Percentiles rank a stretch among this genome's conserved stretches.
These are phyloP conservation scores for Kockiozyma suomiensis DNA, from an alignment of 805 yeast species.

Conservation along the genomic window DNA sequence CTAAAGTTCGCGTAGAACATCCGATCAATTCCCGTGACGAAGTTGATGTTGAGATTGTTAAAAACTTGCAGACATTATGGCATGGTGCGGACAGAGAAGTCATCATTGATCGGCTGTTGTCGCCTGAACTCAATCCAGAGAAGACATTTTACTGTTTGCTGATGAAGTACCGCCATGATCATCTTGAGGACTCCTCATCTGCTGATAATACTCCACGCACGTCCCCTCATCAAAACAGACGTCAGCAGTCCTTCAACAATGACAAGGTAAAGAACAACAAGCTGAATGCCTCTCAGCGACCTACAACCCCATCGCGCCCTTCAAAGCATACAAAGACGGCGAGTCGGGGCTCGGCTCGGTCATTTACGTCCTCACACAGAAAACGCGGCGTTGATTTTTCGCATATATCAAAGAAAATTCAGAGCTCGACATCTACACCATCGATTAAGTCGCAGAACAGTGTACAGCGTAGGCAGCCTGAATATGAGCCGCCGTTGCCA, in stretches of 20 bases:
- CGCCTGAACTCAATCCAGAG: conserved; percentile 65
- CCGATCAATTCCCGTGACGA: conserved; percentile 48
- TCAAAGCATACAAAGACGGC: conserved; percentile 17
- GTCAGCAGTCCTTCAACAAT: not conserved
- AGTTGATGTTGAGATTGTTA: conserved; percentile 72
- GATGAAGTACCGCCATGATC: conserved; percentile 73
- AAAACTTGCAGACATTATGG: conserved; percentile 76
- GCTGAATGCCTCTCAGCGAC: not conserved
- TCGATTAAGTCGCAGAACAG: conserved; percentile 17
- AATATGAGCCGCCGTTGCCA: conserved; percentile 22
- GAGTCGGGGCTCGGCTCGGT: conserved; percentile 16
- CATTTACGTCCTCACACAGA: conserved; percentile 18
- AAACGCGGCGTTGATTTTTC: conserved; percentile 31
- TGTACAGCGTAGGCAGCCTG: not conserved
- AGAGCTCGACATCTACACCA: conserved; percentile 6
- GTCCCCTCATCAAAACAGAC: conserved; percentile 9
- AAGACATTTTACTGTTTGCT: conserved; percentile 78
- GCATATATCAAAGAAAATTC: conserved; percentile 16
- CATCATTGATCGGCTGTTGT: conserved; percentile 56
- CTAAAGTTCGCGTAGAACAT: conserved; percentile 37
- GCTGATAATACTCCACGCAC: conserved; percentile 22
- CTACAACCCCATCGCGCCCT: conserved; percentile 18
- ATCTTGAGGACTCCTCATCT: conserved; percentile 40
- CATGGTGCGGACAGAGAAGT: conserved; percentile 67
- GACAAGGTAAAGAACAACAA: not conserved